Conservation (phyloP, 345 rosid species). For the Boechera divaricarpa region DNA sequence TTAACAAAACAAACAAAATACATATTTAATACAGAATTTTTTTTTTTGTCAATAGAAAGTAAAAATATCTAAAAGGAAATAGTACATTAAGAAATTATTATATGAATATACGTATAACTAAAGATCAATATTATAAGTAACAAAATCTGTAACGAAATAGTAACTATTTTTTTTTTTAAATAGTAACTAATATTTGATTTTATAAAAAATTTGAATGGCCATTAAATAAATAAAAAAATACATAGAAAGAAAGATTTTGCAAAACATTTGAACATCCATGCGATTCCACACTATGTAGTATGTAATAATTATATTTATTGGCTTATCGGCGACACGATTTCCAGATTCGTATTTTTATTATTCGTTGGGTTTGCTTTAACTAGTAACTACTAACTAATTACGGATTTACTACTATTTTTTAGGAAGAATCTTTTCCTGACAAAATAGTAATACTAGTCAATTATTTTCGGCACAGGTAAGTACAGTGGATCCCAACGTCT, state of each 20-base stretch:
- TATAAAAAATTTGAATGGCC: too few relatives aligned
- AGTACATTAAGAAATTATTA: too few relatives aligned
- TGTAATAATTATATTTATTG: conserved; percentile 17
- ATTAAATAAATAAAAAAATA: too few relatives aligned
- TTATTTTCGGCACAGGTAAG: not conserved
- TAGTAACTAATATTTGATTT: too few relatives aligned
- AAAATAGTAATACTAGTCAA: conserved; percentile 27
- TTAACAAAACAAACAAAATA: not conserved
- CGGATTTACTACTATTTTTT: not conserved
- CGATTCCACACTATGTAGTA: not conserved
- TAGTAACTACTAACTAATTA: not conserved
- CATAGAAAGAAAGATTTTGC: not conserved
- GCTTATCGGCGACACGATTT: conserved; percentile 25
- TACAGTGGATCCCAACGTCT: conserved; percentile 43
- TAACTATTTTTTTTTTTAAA: too few relatives aligned
- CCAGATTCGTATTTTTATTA: not conserved
- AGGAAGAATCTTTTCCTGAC: conserved; percentile 27
- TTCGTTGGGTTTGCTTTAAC: conserved; percentile 3
- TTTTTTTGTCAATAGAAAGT: too few relatives aligned
- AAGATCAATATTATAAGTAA: too few relatives aligned
- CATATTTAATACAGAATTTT: not conserved
- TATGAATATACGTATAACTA: too few relatives aligned
- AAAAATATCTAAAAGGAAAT: too few relatives aligned
- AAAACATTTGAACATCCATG: not conserved
- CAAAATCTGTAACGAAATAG: too few relatives aligned